Base-by-base conservation (phyloP, 1,284 basidiomycete genomes). In the Thelephora terrestris region DNA sequence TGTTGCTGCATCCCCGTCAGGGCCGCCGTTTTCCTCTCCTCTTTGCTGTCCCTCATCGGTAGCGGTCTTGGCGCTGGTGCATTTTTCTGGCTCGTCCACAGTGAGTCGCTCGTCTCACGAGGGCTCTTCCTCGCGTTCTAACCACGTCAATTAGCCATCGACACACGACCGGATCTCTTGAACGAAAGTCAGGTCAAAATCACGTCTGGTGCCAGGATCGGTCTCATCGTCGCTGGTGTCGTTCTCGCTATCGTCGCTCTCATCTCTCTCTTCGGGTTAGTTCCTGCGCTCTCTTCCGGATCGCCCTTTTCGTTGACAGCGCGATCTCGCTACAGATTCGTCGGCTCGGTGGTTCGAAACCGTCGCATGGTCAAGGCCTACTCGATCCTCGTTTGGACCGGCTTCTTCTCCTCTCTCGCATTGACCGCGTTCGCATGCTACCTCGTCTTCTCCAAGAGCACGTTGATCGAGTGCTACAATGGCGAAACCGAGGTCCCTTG, bases 1-100 rank as follows among this genome's bases (percentile, higher is more conserved):
- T 79, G 75, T 62, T 78, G 71, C 62, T 80, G 77, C 59, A 69
- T 81, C 53, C 75, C 79, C 36, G 75, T 81, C 56, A 70, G 78
- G 49, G 63, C 74, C 36, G 78, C 75, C 51, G 77, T 79, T 42
- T 76, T 81, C 61, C 67, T 81, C 53, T 67, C 79, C 52, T 72
- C 74, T 23, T 57, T 75, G 18, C 50, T 76, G 23, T 67, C 69
- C 32, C 64, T 75, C 54, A 48, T 71, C 27, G 59, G 63, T 14
- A 69, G 71, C 17, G 66, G 65, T 2, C 53, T 71, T 18, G 53
- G 73, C 3, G 68, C 75, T 43, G 67, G 63, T 16, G 55, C 67
- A 20, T 67, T 67, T 14, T 80, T 74, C 73, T 61, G 51, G 36
- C 23, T 57, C 29, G 39, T 58, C n/a, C 55, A 54, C 44, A 45